Conservation (phyloP, 202 grass and related monocot genomes). For the Schoenoplectus triqueter region DNA sequence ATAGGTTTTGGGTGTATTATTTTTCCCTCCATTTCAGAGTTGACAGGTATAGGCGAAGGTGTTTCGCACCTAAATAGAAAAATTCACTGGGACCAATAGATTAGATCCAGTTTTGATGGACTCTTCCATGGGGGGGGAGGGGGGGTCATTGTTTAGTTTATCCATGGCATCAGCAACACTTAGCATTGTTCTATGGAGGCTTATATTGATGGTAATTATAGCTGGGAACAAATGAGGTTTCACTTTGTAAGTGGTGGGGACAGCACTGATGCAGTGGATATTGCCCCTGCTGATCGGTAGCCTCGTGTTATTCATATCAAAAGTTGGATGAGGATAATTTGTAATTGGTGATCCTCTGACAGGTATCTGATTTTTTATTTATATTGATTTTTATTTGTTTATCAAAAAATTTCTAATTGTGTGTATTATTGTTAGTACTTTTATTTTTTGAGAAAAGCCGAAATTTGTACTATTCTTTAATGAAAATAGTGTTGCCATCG, state of each 20-base stretch:
- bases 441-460: conserved; percentile 28
- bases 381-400: conserved; percentile 44
- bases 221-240: conserved; percentile 50
- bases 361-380: conserved; percentile 47
- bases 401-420: conserved; percentile 43
- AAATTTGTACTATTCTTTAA: conserved; percentile 35
- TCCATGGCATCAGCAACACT: neutral
- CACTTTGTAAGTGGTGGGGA: conserved; percentile 48
- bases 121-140: neutral
- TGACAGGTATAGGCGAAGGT: conserved; percentile 44
- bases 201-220: conserved; percentile 42
- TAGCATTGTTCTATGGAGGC: conserved; percentile 22
- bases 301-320: conserved; percentile 49
- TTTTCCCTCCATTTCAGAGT: conserved; percentile 45
- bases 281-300: conserved; percentile 53
- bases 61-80: conserved; percentile 40
- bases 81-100: neutral
- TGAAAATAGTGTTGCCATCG: conserved; percentile 30
- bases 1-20: conserved; percentile 38
- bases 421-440: conserved; percentile 34
- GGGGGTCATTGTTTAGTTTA: conserved; percentile 15
- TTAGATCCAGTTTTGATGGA: conserved; percentile 17
- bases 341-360: conserved; percentile 54
- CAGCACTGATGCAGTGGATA: conserved; percentile 44
- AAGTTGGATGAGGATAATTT: conserved; percentile 42